Percentiles rank a stretch among this genome's conserved stretches.
phyloP scores from a whole-genome alignment of 1,139 yeast genomes.

The Pichia sp. region DNA sequence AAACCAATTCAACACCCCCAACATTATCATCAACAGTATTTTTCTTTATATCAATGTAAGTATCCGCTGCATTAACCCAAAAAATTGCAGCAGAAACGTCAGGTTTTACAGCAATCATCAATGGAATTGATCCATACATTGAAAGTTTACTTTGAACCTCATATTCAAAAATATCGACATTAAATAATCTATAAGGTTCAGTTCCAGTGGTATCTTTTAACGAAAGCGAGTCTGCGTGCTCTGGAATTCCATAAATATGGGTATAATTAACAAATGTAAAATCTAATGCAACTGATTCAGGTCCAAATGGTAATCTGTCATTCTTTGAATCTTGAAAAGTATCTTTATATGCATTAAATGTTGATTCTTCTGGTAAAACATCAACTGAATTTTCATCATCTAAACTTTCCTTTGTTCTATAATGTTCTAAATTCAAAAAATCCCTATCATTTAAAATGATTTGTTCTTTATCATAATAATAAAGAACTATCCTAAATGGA shows the following conservation, averaged over 20 bases:
- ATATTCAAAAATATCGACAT: conserved; percentile 93
- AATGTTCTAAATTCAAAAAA: conserved; percentile 75
- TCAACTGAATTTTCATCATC: conserved; percentile 35
- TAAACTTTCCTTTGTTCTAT: conserved; percentile 38
- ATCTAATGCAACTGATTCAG: conserved; percentile 83
- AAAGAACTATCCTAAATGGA: conserved; percentile 51
- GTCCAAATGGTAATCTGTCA: conserved; percentile 73
- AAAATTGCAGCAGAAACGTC: conserved; percentile 66
- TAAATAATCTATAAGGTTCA: conserved; percentile 77
- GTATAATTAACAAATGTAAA: conserved; percentile 53
- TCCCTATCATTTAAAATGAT: conserved; percentile 62
- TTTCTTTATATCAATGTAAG: conserved; percentile 69
- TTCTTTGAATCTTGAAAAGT: conserved; percentile 50
- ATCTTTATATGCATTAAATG: conserved; percentile 54
- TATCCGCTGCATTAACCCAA: conserved; percentile 93
- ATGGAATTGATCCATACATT: conserved; percentile 93
- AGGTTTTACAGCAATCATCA: conserved; percentile 63
- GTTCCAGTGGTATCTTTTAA: conserved; percentile 57
- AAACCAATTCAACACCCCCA: conserved; percentile 11
- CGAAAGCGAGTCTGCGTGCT: conserved; percentile 78
- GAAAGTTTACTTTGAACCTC: conserved; percentile 76
- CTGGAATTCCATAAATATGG: conserved; percentile 87
- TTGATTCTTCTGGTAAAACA: conserved; percentile 48
- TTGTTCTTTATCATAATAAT: conserved; percentile 39
- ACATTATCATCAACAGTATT: conserved; percentile 3